Evolutionary conservation across 2,329 filamentous ascomycete genomes (phyloP).

Genomic region (Penicillium sp.): DNA sequence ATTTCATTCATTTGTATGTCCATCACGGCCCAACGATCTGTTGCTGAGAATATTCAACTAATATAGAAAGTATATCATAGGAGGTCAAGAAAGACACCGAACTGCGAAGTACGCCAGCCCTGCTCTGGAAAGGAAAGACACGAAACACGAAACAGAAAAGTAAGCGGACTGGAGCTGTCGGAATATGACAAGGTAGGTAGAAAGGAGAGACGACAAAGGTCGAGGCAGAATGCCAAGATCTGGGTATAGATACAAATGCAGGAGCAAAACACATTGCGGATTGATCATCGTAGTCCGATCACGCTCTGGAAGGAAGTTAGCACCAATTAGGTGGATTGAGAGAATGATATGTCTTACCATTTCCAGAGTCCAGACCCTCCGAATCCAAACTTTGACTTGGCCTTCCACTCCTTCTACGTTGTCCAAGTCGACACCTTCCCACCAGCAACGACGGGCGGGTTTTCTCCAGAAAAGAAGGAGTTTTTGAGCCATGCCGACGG

Average conservation of each 20-base stretch:
- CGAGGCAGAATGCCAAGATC: constrained; percentile 22
- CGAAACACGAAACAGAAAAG: constrained; percentile 6
- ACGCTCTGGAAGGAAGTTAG: constrained; percentile 60
- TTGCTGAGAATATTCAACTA: constrained; percentile 3
- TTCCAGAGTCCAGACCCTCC: constrained; percentile 96
- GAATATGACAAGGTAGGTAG: constrained; percentile 4
- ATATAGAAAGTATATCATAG: constrained; percentile 12
- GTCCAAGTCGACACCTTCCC: constrained; percentile 93
- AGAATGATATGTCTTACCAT: constrained; percentile 59
- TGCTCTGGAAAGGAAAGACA: constrained; percentile 10
- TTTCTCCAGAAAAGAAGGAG: constrained; percentile 97
- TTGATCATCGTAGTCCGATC: constrained; percentile 66
- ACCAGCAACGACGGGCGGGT: constrained; percentile 94
- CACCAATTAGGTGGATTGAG: not conserved
- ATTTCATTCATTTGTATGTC: constrained; percentile 9
- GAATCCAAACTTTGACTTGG: constrained; percentile 95
- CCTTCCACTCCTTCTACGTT: constrained; percentile 87
- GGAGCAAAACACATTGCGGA: constrained; percentile 2
- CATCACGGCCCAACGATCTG: constrained; percentile 2
- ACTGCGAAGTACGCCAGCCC: constrained; percentile 20
- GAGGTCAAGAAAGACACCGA: constrained; percentile 11
- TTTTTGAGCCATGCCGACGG: constrained; percentile 98
- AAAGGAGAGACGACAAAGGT: constrained; percentile 12
- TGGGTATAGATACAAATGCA: constrained; percentile 18
- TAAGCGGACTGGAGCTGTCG: not conserved